Evolutionary conservation across 228 moss, liverwort and hornwort species (phyloP).

Genomic region (Sphagnum fallax): DNA sequence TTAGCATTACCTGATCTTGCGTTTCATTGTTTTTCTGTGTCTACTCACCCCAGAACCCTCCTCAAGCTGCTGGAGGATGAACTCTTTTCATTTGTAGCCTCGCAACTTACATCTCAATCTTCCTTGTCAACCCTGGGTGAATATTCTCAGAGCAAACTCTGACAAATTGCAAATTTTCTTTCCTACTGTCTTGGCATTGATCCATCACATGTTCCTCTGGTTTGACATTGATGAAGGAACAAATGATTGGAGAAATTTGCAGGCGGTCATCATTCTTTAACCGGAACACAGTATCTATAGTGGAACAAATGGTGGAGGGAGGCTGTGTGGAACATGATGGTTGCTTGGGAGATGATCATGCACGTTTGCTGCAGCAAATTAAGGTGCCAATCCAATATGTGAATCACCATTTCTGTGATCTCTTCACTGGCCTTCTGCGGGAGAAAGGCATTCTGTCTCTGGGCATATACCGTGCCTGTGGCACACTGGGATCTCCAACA

Average conservation of each 20-base stretch:
- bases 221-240: no score
- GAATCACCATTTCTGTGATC: slow-evolving; percentile 44
- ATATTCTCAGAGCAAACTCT: no score
- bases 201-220: no score
- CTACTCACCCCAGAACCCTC: background rate
- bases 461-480: slow-evolving; percentile 67
- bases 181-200: no score
- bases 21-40: background rate
- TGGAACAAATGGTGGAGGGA: slow-evolving; percentile 74
- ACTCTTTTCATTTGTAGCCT: no score
- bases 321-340: slow-evolving; percentile 50
- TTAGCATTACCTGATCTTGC: background rate
- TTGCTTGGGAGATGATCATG: slow-evolving; percentile 27
- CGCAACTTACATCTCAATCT: no score
- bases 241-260: background rate
- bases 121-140: no score
- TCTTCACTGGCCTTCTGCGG: slow-evolving; percentile 62
- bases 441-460: slow-evolving; percentile 42
- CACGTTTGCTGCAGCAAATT: slow-evolving; percentile 51
- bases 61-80: no score
- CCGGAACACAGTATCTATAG: slow-evolving; percentile 74
- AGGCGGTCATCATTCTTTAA: slow-evolving; percentile 81
- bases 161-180: no score
- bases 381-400: slow-evolving; percentile 36
- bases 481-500: slow-evolving; percentile 69